phyloP scores from a whole-genome alignment of 176 grass and related monocot species.

The Hordeum vulgare region MorexV3_pseudomolecules_assembly NC_058520.1:553853062-553853561 shows the following conservation, averaged over 20 bases:
- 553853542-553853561: too few relatives aligned
- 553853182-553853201: too few relatives aligned
- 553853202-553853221: neutral
- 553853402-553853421: neutral
- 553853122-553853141: too few relatives aligned
- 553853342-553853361: constrained; percentile 13
- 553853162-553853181: too few relatives aligned
- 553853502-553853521: too few relatives aligned
- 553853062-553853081: neutral
- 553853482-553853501: too few relatives aligned
- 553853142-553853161: too few relatives aligned
- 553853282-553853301: neutral
- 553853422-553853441: neutral
- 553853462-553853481: too few relatives aligned
- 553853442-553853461: too few relatives aligned
- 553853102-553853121: too few relatives aligned
- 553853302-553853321: neutral
- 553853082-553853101: neutral
- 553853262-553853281: neutral
- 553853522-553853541: too few relatives aligned
- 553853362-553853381: constrained; percentile 2
- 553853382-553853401: constrained; percentile 23
- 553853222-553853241: constrained; percentile 11
- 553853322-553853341: constrained; percentile 12
- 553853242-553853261: neutral